These are phyloP conservation scores for Flaveria floridana DNA, from an alignment of 140 eudicot species.

Conservation along the genomic window DNA sequence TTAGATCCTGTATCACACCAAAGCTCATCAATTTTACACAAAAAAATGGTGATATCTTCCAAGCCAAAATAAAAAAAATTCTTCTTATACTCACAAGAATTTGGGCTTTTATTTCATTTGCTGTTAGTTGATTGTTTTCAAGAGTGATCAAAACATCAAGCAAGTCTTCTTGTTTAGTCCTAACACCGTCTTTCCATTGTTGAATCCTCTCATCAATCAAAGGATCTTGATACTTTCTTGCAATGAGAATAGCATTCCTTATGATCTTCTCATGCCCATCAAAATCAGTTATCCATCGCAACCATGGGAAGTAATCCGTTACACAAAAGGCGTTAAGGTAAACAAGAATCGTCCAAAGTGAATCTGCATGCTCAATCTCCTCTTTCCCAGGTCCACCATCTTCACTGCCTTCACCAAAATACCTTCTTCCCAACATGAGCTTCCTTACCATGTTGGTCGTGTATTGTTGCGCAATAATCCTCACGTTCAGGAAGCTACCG, in stretches of 20 bases:
- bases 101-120: not conserved
- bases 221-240: constrained; percentile 19
- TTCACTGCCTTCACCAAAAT: not conserved
- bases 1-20: not conserved
- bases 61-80: not conserved
- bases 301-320: constrained; percentile 13
- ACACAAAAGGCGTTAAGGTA: not conserved
- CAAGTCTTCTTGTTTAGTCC: constrained; percentile 4
- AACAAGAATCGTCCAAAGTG: constrained; percentile 3
- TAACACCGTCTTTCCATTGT: constrained; percentile 16
- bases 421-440: not conserved
- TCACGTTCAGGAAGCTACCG: not conserved
- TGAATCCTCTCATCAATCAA: constrained; percentile 8
- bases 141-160: constrained; percentile 17
- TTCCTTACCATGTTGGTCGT: not conserved
- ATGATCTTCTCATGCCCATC: constrained; percentile 13
- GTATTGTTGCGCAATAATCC: not conserved
- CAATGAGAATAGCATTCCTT: not conserved
- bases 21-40: not conserved
- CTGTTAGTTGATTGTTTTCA: not conserved
- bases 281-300: constrained; percentile 19
- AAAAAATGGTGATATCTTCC: not conserved
- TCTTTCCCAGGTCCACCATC: constrained; percentile 1
- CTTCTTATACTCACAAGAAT: not conserved
- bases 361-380: constrained; percentile 12